Conservation (phyloP, 176 grass and related monocot genomes). For the Tillandsia leiboldiana region DNA sequence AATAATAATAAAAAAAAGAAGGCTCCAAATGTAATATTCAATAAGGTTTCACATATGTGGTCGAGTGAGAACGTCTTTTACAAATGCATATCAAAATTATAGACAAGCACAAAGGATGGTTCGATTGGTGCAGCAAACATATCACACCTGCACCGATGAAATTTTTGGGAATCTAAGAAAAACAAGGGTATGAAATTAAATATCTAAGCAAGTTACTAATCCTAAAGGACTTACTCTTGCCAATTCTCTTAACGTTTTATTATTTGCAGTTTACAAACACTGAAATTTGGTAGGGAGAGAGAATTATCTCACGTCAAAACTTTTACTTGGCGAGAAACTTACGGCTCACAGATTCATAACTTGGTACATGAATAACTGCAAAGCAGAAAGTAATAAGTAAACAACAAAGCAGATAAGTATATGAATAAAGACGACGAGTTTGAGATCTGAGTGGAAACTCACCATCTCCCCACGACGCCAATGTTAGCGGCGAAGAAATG, state of each 20-base stretch:
- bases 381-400: background rate
- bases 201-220: slow-evolving; percentile 8
- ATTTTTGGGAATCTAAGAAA: background rate
- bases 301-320: slow-evolving; percentile 1
- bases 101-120: no score
- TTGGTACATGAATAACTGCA: slow-evolving; percentile 75
- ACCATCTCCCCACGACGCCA: slow-evolving; percentile 89
- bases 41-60: no score
- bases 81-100: no score
- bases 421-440: background rate
- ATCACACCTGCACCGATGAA: no score
- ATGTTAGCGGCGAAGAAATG: slow-evolving; percentile 70
- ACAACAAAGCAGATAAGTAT: background rate
- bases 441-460: slow-evolving; percentile 15
- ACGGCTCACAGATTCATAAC: slow-evolving; percentile 68
- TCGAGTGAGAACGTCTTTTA: no score
- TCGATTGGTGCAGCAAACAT: no score
- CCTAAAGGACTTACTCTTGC: slow-evolving; percentile 11
- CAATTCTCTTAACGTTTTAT: slow-evolving; percentile 9
- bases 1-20: no score
- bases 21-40: no score
- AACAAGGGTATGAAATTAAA: slow-evolving; percentile 7
- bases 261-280: slow-evolving; percentile 22
- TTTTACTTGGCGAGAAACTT: slow-evolving; percentile 75
- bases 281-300: slow-evolving; percentile 21